Evolutionary conservation across 805 yeast genomes (phyloP), one percentile per base, ranked within the genome.

Genomic region (Blastobotrys americana): DNA sequence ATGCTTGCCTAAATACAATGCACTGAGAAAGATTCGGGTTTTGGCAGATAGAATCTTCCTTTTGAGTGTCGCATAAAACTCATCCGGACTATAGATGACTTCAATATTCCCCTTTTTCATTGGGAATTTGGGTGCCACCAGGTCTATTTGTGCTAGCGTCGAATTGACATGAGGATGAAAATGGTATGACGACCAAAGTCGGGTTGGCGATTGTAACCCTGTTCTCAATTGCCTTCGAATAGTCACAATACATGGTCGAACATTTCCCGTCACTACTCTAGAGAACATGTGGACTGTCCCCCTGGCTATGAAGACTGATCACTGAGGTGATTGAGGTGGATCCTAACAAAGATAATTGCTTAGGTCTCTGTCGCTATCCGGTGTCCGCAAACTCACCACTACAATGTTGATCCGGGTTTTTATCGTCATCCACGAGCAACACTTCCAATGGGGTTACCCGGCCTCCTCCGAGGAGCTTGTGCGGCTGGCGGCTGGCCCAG

Each of bases 1-100:
- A 1, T 78, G 62, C 54, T 81, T 84, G 2, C 98, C 98, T 39
- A 93, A 71, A 59, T 93, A 93, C 34, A 93, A 68, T 1, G 96
- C 82, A 3, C 96, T 82, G 31, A 93, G 71, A 56, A 88, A 93
- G 6, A 93, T 72, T 36, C 95, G 70, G 4, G 64, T 49, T 43
- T 82, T 64, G 1, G 97, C 90, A 0, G 56, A 41, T 2, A 63
- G 50, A 16, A 90, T 89, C 54, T 82, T 84, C 2, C 55, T 39
- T 43, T 65, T 84, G 42, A 93, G 66, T 2, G 73, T 65, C 2
- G 66, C 50, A 63, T 93, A 90, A 58, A 93, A 93, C n/a, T 72
- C 77, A 1, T 58, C 67, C 0, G 98, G 98, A 44, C 72, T 71
- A 18, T 68, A 67, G 25, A 89, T 51, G 15, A 89, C 74, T 36